Base-by-base conservation (phyloP, 2,329 filamentous ascomycete genomes). In the Paraphoma chrysanthemicola region DNA sequence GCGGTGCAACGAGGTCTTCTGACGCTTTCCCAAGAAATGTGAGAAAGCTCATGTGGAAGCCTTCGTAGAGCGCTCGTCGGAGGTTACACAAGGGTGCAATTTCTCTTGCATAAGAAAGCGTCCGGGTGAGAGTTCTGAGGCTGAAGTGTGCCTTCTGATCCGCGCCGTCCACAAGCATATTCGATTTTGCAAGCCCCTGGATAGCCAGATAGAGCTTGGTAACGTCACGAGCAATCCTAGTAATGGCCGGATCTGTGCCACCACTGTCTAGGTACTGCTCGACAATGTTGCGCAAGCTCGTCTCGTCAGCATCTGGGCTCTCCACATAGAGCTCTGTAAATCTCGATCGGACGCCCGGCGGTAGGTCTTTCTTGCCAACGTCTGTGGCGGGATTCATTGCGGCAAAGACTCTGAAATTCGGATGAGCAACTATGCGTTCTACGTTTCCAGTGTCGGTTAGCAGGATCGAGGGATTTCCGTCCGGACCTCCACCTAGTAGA, bases 301-400 rank as follows among this genome's bases (percentile, higher is more conserved):
- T 92, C 54, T 92, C 79, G 59, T 97, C 91, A 56, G 84, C 87
- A 72, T 99, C 95, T 0, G 95, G 94, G 64, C 92, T 95, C 52
- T 92, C 88, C 23, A 99, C 93, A 72, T 96, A 99, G 18, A 99
- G 83, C 76, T 99, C 95, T 0, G 95, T 98, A 72, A 99, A 99
- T 47, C 93, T 87, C 8, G 93, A 96, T 53, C 94, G 85, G 43
- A 98, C 87, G 1, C 94, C 93, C 52, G 91, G 88, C 0, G 94
- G 93, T 14, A 99, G 81, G 75, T 99, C 95, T 53, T 94, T 89
- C 79, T 99, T 99, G 58, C 96, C 95, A 53, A 97, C 88, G 79
- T 99, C 95, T 3, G 95, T 99, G 5, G 95, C 95, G 30, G 95
- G 95, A 71, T 99, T 99, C 95, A 99, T 99, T 29, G 96, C 95